These are phyloP conservation scores for Phytophthora ohioensis DNA, from an alignment of 352 stramenopile species.

Conservation along the genomic window DNA sequence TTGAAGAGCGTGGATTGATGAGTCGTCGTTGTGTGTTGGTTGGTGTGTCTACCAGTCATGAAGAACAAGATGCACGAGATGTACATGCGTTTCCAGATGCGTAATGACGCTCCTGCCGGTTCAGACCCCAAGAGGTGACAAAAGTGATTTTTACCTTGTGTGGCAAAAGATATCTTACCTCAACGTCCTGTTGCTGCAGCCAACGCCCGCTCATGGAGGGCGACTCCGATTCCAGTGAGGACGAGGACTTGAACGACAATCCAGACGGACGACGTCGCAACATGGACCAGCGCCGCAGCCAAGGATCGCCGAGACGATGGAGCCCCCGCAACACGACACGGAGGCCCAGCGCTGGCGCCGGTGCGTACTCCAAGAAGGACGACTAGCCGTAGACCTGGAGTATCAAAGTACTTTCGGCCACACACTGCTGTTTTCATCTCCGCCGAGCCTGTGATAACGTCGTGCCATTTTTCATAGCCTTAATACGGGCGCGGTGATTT, in stretches of 20 bases:
- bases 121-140: constrained; percentile 73
- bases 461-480: constrained; percentile 6
- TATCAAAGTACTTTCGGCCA: background rate
- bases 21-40: constrained; percentile 7
- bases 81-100: constrained; percentile 86
- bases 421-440: background rate
- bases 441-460: background rate
- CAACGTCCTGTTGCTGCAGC: constrained; percentile 39
- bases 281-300: constrained; percentile 35
- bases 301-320: constrained; percentile 38
- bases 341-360: constrained; percentile 32
- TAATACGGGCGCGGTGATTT: background rate
- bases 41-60: constrained; percentile 53
- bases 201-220: constrained; percentile 76
- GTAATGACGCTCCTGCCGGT: constrained; percentile 53
- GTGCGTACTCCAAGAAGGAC: constrained; percentile 65
- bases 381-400: constrained; percentile 38
- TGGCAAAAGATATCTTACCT: constrained; percentile 1
- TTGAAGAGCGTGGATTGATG: constrained; percentile 12
- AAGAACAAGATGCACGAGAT: constrained; percentile 85
- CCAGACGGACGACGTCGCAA: constrained; percentile 54
- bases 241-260: constrained; percentile 61
- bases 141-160: background rate
- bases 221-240: constrained; percentile 77
- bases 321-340: constrained; percentile 31